phyloP scores from a whole-genome alignment of 1,284 basidiomycete species.

The Boletellus deceptivus region DNA sequence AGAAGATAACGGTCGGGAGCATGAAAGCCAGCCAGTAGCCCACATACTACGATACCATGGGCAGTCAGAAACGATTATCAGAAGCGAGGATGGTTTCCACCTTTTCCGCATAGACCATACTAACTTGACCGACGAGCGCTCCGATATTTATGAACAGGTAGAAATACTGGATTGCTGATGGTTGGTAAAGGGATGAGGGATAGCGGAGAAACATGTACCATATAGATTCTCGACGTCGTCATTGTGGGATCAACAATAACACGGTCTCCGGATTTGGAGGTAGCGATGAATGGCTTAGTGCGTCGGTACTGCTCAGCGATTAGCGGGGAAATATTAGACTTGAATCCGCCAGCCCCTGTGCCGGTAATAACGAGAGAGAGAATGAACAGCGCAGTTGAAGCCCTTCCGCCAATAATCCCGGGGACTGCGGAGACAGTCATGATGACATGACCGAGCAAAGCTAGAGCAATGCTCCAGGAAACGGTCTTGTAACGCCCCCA shows the following conservation, averaged over 20 bases:
- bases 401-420: constrained; percentile 58
- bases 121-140: constrained; percentile 66
- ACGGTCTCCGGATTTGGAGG: constrained; percentile 62
- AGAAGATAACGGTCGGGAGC: constrained; percentile 67
- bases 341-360: constrained; percentile 74
- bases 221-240: constrained; percentile 72
- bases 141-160: constrained; percentile 82
- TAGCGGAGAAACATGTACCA: constrained; percentile 42
- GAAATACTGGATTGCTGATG: constrained; percentile 51
- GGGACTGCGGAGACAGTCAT: constrained; percentile 74
- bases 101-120: constrained; percentile 74
- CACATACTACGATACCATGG: constrained; percentile 43
- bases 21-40: constrained; percentile 73
- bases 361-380: constrained; percentile 71
- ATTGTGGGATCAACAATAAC: constrained; percentile 80
- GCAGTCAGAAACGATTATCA: not conserved
- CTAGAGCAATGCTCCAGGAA: constrained; percentile 52
- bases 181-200: not conserved
- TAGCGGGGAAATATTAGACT: constrained; percentile 76
- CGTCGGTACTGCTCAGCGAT: constrained; percentile 75
- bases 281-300: constrained; percentile 54
- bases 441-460: constrained; percentile 68
- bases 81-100: constrained; percentile 26
- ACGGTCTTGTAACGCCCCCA: constrained; percentile 78
- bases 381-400: constrained; percentile 61